Evolutionary conservation across 2,329 filamentous ascomycete genomes (phyloP).

Genomic region (Blastomyces gilchristii): DNA sequence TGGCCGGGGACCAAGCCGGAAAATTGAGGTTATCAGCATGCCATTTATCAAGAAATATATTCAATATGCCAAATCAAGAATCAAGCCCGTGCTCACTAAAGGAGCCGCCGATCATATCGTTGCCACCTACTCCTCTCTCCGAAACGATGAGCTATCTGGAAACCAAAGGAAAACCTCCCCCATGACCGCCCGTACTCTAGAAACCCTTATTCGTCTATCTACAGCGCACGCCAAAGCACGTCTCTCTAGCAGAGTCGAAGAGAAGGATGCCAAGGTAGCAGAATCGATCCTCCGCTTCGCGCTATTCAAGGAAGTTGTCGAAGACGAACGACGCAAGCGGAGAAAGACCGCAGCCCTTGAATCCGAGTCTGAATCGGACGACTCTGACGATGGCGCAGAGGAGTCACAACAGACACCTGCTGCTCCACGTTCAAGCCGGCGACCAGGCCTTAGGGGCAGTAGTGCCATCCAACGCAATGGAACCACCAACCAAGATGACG

Average conservation of each 20-base stretch:
- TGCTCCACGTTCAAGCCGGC: conserved; percentile 24
- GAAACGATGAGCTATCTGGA: conserved; percentile 91
- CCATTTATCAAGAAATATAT: conserved; percentile 99
- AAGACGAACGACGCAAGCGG: conserved; percentile 68
- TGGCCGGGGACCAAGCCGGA: conserved; percentile 62
- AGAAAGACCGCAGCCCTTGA: conserved; percentile 62
- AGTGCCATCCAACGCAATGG: conserved; percentile 28
- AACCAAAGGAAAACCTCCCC: conserved; percentile 90
- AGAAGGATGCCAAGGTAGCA: conserved; percentile 76
- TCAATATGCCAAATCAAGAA: conserved; percentile 86
- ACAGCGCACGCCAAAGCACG: conserved; percentile 92
- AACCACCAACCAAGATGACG: conserved; percentile 45
- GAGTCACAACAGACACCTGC: conserved; percentile 20
- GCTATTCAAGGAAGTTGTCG: conserved; percentile 89
- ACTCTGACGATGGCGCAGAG: conserved; percentile 19
- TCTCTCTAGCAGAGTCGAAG: conserved; percentile 77
- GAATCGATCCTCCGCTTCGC: conserved; percentile 88
- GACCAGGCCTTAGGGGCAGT: conserved; percentile 19
- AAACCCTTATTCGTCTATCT: conserved; percentile 94
- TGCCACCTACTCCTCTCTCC: conserved; percentile 77
- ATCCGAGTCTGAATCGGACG: conserved; percentile 43
- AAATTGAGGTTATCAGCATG: conserved; percentile 83
- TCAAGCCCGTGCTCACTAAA: conserved; percentile 83
- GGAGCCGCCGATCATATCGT: conserved; percentile 88
- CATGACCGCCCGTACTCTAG: conserved; percentile 91